These are phyloP conservation scores for Dissophora globulifera DNA, from an alignment of 192 early-diverging fungal genomes.

Conservation along the genomic window DNA sequence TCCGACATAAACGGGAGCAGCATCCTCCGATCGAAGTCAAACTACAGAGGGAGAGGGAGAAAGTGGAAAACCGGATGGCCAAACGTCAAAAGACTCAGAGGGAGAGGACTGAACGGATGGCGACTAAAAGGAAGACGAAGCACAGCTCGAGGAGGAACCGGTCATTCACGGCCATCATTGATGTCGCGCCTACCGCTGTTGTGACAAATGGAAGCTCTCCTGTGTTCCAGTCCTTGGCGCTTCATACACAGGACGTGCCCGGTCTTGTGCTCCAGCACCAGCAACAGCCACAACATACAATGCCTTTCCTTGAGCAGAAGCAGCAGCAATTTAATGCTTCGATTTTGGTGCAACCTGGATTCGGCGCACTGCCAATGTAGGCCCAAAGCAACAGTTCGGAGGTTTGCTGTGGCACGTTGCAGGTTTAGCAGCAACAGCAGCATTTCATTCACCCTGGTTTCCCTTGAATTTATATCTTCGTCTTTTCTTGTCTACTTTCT, in stretches of 20 bases:
- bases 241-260: background rate
- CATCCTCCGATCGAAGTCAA: constrained; percentile 34
- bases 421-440: no score
- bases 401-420: no score
- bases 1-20: constrained; percentile 44
- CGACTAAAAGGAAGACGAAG: background rate
- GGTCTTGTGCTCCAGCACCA: background rate
- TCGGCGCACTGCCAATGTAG: no score
- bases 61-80: background rate
- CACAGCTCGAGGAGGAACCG: no score
- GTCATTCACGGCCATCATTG: no score
- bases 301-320: background rate
- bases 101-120: background rate
- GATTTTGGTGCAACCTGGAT: no score
- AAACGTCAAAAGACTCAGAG: background rate
- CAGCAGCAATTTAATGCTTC: background rate
- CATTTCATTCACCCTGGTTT: no score
- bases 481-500: no score
- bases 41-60: constrained; percentile 6
- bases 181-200: no score
- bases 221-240: background rate
- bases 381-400: no score
- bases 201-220: no score
- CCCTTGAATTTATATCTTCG: no score
- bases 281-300: background rate